These are phyloP conservation scores for Piper betle DNA, from an alignment of 164 flowering plant species.

Conservation along the genomic window DNA sequence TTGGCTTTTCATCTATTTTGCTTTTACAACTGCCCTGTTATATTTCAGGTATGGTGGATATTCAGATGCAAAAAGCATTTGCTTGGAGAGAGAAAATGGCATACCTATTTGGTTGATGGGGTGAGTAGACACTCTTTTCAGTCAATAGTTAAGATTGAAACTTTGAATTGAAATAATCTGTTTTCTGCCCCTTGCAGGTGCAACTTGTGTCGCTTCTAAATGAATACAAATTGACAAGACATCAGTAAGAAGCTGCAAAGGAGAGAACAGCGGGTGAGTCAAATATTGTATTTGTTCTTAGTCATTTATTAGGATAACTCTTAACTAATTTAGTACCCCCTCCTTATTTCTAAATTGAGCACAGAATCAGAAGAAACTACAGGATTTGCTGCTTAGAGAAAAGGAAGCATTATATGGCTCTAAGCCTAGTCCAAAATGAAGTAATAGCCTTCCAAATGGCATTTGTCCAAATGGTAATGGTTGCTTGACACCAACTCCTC, in stretches of 20 bases:
- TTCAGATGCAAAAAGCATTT: conserved; percentile 49
- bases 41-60: conserved; percentile 67
- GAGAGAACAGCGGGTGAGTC: conserved; percentile 51
- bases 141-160: not conserved
- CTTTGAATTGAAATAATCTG: not conserved
- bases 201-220: conserved; percentile 62
- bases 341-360: not conserved
- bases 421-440: conserved; percentile 73
- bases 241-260: conserved; percentile 75
- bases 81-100: conserved; percentile 64
- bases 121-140: conserved; percentile 26
- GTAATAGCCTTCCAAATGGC: conserved; percentile 56
- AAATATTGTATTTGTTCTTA: not conserved
- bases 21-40: conserved; percentile 8
- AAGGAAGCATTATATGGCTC: conserved; percentile 91
- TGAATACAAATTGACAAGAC: conserved; percentile 65
- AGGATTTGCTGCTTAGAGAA: conserved; percentile 68
- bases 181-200: conserved; percentile 25
- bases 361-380: conserved; percentile 89
- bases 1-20: not conserved
- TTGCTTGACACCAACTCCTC: conserved; percentile 68
- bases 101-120: conserved; percentile 71
- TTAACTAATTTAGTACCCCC: not conserved
- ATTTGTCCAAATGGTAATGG: conserved; percentile 66
- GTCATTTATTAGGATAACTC: too few species aligned